phyloP scores from a whole-genome alignment of 257 asterid species.

The Apocynum venetum region DNA sequence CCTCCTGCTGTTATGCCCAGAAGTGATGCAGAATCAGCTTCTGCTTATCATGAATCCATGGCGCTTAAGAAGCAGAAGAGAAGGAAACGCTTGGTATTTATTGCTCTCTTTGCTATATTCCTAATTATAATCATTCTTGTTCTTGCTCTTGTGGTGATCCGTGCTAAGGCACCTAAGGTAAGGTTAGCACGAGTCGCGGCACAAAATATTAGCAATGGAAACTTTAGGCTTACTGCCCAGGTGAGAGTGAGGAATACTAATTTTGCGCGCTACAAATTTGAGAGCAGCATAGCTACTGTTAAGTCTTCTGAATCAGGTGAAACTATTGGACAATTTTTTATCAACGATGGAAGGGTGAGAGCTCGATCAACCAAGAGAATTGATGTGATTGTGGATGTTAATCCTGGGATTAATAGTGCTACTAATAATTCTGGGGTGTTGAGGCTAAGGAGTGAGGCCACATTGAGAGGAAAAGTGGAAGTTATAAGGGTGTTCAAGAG shows the following conservation, averaged over 20 bases:
- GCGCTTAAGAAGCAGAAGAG: slow-evolving; percentile 1
- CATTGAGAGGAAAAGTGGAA: slow-evolving; percentile 43
- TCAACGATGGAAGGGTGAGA: slow-evolving; percentile 20
- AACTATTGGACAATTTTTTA: slow-evolving; percentile 28
- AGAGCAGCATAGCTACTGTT: slow-evolving; percentile 25
- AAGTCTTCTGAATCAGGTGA: slow-evolving; percentile 24
- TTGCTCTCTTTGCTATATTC: slow-evolving; percentile 24
- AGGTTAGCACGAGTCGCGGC: slow-evolving; percentile 22
- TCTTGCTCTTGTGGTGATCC: slow-evolving; percentile 35
- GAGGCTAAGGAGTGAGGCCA: slow-evolving; percentile 25
- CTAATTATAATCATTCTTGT: slow-evolving; percentile 34
- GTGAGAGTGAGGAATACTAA: slow-evolving; percentile 36
- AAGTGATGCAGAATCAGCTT: slow-evolving; percentile 13
- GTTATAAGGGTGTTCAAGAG: slow-evolving; percentile 35
- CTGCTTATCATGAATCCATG: not conserved
- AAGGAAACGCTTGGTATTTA: slow-evolving; percentile 40
- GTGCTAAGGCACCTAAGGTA: slow-evolving; percentile 31
- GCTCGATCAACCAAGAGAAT: slow-evolving; percentile 17
- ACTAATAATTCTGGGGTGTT: slow-evolving; percentile 13
- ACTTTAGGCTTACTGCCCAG: slow-evolving; percentile 26
- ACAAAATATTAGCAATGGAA: slow-evolving; percentile 16
- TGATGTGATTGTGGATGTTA: slow-evolving; percentile 18
- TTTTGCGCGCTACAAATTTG: slow-evolving; percentile 40
- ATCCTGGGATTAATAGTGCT: not conserved
- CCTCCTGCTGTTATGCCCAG: slow-evolving; percentile 12